Conservation (phyloP, 2,329 filamentous ascomycete genomes). For the Penicillium sp. region DNA sequence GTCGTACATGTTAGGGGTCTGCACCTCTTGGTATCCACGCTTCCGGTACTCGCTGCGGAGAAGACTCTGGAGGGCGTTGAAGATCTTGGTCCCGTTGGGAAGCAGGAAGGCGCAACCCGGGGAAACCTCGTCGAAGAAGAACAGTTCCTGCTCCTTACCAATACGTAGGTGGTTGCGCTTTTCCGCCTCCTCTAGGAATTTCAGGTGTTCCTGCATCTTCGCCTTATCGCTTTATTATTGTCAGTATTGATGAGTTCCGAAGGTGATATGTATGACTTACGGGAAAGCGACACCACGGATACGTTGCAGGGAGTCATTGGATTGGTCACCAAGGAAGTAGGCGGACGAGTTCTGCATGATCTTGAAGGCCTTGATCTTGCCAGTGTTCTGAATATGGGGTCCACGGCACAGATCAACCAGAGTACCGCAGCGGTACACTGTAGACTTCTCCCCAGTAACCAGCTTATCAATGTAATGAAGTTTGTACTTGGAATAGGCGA, state of each 20-base stretch:
- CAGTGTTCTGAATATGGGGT: slow-evolving; percentile 89
- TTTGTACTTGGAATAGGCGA: slow-evolving; percentile 97
- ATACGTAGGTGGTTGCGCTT: slow-evolving; percentile 94
- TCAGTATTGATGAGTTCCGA: too few species aligned
- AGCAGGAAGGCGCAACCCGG: slow-evolving; percentile 90
- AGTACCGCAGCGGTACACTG: slow-evolving; percentile 89
- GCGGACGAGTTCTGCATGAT: slow-evolving; percentile 82
- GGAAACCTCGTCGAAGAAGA: slow-evolving; percentile 93
- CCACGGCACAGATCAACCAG: slow-evolving; percentile 94
- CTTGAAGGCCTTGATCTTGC: slow-evolving; percentile 89
- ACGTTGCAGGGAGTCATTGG: slow-evolving; percentile 91
- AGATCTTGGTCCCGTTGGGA: slow-evolving; percentile 87
- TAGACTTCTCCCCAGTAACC: slow-evolving; percentile 86
- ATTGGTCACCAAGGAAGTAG: slow-evolving; percentile 90
- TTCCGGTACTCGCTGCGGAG: slow-evolving; percentile 86
- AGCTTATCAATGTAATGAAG: slow-evolving; percentile 94
- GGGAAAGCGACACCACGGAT: slow-evolving; percentile 97
- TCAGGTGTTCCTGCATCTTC: slow-evolving; percentile 84
- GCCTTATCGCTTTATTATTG: slow-evolving; percentile 65
- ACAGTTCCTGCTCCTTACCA: slow-evolving; percentile 91
- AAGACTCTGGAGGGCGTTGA: slow-evolving; percentile 79
- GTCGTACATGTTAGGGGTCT: slow-evolving; percentile 96
- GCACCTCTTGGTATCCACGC: slow-evolving; percentile 90
- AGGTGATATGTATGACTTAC: too few species aligned
- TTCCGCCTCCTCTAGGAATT: slow-evolving; percentile 94